These are phyloP conservation scores for Phialophora expanda DNA, from an alignment of 2,329 filamentous ascomycete species.

Conservation along the genomic window DNA sequence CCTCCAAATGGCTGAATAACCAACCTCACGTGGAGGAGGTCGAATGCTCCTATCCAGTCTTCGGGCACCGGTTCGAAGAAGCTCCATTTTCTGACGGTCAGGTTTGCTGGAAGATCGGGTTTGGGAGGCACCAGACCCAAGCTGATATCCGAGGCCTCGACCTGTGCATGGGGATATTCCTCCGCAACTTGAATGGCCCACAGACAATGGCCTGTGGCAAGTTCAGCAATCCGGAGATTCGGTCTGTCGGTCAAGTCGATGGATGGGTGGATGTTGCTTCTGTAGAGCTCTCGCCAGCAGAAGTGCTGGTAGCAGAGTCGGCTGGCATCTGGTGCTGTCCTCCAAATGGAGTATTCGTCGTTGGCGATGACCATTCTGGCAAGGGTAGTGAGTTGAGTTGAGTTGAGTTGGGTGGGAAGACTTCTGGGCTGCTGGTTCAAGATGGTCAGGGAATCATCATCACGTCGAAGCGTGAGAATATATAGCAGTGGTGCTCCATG, in stretches of 20 bases:
- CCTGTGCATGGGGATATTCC: constrained; percentile 33
- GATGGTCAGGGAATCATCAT: not conserved
- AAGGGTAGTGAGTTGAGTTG: not conserved
- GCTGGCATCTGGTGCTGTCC: constrained; percentile 20
- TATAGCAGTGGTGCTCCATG: not conserved
- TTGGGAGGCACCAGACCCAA: constrained; percentile 38
- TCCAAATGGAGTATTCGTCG: constrained; percentile 25
- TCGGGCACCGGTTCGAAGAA: constrained; percentile 38
- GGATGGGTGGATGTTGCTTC: constrained; percentile 39
- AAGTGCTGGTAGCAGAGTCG: constrained; percentile 40
- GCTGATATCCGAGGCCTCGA: constrained; percentile 41
- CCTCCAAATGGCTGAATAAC: constrained; percentile 20
- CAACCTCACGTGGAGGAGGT: constrained; percentile 38
- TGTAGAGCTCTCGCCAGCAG: constrained; percentile 40
- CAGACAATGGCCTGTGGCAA: constrained; percentile 42
- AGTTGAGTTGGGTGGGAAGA: not conserved
- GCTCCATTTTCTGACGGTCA: constrained; percentile 36
- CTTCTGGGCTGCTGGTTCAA: not conserved
- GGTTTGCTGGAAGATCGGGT: constrained; percentile 38
- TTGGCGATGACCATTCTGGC: constrained; percentile 9
- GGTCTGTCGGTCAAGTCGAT: constrained; percentile 31
- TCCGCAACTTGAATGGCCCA: constrained; percentile 42
- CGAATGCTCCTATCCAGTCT: constrained; percentile 37
- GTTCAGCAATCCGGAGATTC: constrained; percentile 38
- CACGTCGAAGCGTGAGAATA: not conserved